Conservation (phyloP, 257 asterid species). For the Primulina eburnea region DNA sequence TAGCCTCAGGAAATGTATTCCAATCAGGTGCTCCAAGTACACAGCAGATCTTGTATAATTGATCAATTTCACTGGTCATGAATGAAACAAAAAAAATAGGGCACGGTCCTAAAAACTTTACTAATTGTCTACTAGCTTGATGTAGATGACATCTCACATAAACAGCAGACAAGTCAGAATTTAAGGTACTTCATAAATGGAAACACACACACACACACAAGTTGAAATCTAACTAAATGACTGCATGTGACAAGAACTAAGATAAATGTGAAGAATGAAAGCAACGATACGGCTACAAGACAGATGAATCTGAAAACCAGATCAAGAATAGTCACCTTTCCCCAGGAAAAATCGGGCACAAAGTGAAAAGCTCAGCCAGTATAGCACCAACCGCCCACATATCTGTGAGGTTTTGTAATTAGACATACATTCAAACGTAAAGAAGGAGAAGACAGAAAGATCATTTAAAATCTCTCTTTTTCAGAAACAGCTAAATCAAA, state of each 20-base stretch:
- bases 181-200: neutral
- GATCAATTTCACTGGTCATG: constrained; percentile 81
- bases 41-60: constrained; percentile 85
- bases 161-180: neutral
- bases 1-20: constrained; percentile 73
- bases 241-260: neutral
- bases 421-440: constrained; percentile 18
- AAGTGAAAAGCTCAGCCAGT: constrained; percentile 94
- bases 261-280: neutral
- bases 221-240: neutral
- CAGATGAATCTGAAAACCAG: constrained; percentile 18
- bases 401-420: constrained; percentile 46
- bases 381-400: constrained; percentile 98
- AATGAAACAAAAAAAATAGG: constrained; percentile 20
- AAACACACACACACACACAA: neutral
- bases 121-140: constrained; percentile 14
- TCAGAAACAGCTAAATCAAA: constrained; percentile 12
- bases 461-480: neutral
- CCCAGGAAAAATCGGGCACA: constrained; percentile 88
- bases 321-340: constrained; percentile 61
- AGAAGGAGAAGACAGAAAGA: constrained; percentile 16
- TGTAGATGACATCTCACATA: neutral
- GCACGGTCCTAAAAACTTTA: neutral
- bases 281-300: neutral
- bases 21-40: constrained; percentile 86